Conservation (phyloP, 2,329 filamentous ascomycete genomes). For the Trichoderma polysporum region DNA sequence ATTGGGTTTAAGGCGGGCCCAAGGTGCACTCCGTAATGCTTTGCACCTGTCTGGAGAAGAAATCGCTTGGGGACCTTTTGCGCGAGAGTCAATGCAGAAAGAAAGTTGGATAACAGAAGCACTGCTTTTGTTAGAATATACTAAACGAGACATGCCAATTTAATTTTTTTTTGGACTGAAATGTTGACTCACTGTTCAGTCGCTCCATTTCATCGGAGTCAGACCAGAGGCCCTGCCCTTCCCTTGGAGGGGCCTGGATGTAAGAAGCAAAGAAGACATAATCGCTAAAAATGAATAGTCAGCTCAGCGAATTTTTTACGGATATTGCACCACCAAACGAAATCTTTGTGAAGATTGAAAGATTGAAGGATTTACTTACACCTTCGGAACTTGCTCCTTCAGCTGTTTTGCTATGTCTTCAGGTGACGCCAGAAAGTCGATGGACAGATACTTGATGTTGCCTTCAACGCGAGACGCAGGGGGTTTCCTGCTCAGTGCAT, state of each 20-base stretch:
- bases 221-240: neutral
- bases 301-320: neutral
- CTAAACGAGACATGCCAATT: too few relatives aligned
- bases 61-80: neutral
- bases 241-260: neutral
- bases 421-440: constrained; percentile 4
- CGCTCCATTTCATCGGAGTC: neutral
- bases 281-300: neutral
- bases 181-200: constrained; percentile 2
- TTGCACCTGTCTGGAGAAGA: constrained; percentile 11
- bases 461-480: neutral
- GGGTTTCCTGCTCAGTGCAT: constrained; percentile 11
- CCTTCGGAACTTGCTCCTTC: neutral
- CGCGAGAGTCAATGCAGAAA: neutral
- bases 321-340: neutral
- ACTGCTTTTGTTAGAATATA: neutral
- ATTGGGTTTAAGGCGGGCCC: neutral
- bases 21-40: neutral
- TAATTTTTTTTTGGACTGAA: rapidly evolving
- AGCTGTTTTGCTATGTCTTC: constrained; percentile 5
- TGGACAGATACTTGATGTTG: neutral
- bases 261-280: constrained; percentile 21
- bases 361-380: neutral
- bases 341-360: neutral
- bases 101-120: constrained; percentile 5